Percentiles rank a stretch among this genome's conserved stretches.
Conservation (phyloP, 2,329 filamentous ascomycete species). For the Daldinia eschscholtzii region DNA sequence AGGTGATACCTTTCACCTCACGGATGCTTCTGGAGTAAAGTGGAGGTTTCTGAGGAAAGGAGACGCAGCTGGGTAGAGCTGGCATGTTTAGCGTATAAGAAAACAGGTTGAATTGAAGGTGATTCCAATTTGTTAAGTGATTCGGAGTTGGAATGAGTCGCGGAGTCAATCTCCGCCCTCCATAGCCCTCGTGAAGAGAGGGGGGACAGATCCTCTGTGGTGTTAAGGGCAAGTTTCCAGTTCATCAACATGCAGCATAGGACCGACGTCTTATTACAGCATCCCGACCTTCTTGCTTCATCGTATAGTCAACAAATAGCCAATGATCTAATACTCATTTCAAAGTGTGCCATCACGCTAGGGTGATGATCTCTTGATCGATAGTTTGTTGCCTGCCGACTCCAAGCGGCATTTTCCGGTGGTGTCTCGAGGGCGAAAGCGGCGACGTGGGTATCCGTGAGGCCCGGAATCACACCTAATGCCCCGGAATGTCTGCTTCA, state of each 20-base stretch:
- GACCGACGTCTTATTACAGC: background rate
- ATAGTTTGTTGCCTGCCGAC: background rate
- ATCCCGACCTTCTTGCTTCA: background rate
- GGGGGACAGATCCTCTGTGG: background rate
- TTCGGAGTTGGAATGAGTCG: background rate
- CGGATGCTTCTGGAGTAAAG: background rate
- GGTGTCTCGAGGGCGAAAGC: background rate
- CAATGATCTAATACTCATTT: background rate
- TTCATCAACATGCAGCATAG: background rate
- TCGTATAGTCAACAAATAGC: background rate
- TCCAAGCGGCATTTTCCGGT: background rate
- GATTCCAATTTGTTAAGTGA: background rate
- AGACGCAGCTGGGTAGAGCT: background rate
- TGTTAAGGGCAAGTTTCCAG: background rate
- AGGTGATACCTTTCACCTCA: background rate
- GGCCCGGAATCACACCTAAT: constrained; percentile 1
- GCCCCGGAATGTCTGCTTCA: background rate
- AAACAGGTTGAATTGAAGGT: background rate
- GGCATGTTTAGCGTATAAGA: background rate
- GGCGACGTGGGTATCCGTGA: background rate
- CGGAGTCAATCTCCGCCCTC: background rate
- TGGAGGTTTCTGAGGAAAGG: background rate
- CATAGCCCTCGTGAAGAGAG: background rate
- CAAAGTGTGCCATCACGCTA: background rate
- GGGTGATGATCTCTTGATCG: background rate